Evolutionary conservation across 305 asterid genomes (phyloP).

Genomic region (Vinca major): DNA sequence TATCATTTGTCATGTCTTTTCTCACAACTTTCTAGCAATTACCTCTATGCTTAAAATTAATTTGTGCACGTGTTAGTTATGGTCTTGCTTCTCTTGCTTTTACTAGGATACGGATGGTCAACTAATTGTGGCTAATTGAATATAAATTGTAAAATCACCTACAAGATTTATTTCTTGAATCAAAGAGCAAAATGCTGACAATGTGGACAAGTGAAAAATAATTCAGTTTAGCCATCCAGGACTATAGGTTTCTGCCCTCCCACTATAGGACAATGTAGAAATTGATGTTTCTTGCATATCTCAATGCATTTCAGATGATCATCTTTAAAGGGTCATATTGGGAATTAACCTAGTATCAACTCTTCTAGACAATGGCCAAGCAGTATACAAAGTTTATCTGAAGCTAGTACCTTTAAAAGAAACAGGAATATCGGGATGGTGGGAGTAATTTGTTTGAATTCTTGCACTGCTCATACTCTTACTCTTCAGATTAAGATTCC

Average conservation of each 20-base stretch:
- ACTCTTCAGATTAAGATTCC: neutral
- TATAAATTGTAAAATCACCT: neutral
- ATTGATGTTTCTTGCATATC: too few species aligned
- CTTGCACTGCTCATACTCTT: neutral
- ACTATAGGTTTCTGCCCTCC: too few species aligned
- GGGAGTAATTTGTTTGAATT: neutral
- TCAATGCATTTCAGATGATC: neutral
- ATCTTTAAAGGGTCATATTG: neutral
- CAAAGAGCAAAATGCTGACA: too few species aligned
- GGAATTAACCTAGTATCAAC: neutral
- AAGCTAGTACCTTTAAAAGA: neutral
- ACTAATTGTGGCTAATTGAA: neutral
- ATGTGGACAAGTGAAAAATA: neutral
- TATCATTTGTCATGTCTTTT: neutral
- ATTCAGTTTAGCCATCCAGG: neutral
- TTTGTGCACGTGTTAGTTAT: neutral
- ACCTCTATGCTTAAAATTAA: neutral
- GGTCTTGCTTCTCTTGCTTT: neutral
- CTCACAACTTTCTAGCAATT: neutral
- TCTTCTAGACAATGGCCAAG: neutral
- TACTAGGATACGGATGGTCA: neutral
- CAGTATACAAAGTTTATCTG: neutral
- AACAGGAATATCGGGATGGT: neutral
- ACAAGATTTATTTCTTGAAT: neutral
- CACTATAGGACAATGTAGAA: too few species aligned